Conservation (phyloP, 441 rosid genomes). For the Populus hybrid region DNA sequence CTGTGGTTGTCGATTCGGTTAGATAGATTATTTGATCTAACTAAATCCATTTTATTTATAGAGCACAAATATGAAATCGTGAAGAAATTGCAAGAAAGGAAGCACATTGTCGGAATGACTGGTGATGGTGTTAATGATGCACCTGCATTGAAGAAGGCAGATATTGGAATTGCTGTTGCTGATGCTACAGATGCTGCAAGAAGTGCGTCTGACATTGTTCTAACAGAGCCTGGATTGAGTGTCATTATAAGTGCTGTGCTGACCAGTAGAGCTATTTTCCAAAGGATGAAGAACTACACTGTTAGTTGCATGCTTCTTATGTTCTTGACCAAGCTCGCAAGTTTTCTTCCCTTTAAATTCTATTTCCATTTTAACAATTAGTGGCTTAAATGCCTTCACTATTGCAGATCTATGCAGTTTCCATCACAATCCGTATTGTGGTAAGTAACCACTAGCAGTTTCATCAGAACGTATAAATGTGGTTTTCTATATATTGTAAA, state of each 20-base stretch:
- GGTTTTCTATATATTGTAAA: background rate
- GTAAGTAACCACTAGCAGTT: conserved; percentile 41
- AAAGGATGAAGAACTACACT: conserved; percentile 91
- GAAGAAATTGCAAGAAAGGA: conserved; percentile 77
- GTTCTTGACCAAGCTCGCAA: background rate
- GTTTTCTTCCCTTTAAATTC: background rate
- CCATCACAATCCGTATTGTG: conserved; percentile 95
- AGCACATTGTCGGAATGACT: conserved; percentile 89
- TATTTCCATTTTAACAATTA: background rate
- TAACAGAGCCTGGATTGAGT: conserved; percentile 89
- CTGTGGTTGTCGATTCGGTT: background rate
- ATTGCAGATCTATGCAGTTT: conserved; percentile 83
- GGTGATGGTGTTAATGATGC: conserved; percentile 97
- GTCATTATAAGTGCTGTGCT: conserved; percentile 83
- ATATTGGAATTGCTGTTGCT: conserved; percentile 88
- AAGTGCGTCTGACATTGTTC: conserved; percentile 83
- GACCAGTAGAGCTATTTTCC: conserved; percentile 83
- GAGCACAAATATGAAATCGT: conserved; percentile 90
- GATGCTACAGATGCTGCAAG: conserved; percentile 94
- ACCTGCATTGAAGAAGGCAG: conserved; percentile 90
- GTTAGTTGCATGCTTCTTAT: conserved; percentile 36
- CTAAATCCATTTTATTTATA: conserved; percentile 13
- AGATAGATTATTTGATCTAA: background rate
- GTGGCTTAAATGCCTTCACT: background rate
- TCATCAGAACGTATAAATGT: background rate